These are phyloP conservation scores for Erodium maritimum DNA, from an alignment of 345 rosid genomes.

Conservation along the genomic window DNA sequence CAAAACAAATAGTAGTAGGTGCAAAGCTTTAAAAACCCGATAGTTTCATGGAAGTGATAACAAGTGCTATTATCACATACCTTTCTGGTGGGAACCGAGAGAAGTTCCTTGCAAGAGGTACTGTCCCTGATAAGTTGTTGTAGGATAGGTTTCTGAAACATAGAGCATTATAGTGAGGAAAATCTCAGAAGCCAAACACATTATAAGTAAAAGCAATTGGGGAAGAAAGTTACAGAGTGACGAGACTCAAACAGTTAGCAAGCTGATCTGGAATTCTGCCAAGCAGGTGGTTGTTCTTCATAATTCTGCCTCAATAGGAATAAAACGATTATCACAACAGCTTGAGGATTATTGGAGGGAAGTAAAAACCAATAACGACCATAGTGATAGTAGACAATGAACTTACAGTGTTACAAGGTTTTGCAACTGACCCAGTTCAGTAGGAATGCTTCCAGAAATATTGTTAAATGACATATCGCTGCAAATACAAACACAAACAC, in stretches of 20 bases:
- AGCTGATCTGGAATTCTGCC: constrained; percentile 84
- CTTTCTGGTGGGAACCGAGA: constrained; percentile 55
- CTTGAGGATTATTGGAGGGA: too few species aligned
- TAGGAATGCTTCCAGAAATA: constrained; percentile 57
- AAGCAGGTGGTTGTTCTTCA: constrained; percentile 60
- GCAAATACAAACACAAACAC: background rate
- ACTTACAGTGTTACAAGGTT: constrained; percentile 70
- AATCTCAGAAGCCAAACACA: background rate
- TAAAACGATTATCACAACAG: background rate
- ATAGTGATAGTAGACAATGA: background rate
- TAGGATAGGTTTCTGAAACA: constrained; percentile 60
- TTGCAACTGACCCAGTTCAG: constrained; percentile 75
- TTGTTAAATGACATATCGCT: constrained; percentile 79
- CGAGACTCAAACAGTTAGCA: constrained; percentile 63
- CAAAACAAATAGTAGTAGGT: background rate
- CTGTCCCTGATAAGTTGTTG: constrained; percentile 71
- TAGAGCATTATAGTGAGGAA: background rate
- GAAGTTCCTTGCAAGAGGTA: constrained; percentile 55
- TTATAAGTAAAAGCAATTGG: background rate
- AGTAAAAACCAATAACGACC: too few species aligned
- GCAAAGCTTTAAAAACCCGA: background rate
- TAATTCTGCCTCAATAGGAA: constrained; percentile 31
- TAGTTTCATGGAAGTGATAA: too few species aligned
- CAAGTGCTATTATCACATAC: constrained; percentile 16
- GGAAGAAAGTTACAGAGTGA: constrained; percentile 35